Evolutionary conservation across 164 flowering plant species (phyloP).

Genomic region (Umbilicus rupestris): DNA sequence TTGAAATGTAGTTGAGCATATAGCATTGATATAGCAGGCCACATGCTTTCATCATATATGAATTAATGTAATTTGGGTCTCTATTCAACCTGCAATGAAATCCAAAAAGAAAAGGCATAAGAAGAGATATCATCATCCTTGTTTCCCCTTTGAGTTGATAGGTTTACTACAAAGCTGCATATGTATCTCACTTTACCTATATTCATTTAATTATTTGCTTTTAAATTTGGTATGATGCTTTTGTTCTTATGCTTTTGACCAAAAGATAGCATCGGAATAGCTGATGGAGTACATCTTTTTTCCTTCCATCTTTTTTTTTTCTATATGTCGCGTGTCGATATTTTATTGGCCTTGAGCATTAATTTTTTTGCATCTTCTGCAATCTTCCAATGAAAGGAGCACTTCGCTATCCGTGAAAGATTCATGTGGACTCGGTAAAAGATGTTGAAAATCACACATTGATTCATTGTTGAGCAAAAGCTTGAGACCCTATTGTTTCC

Average conservation of each 20-base stretch:
- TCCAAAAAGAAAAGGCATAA: conserved; percentile 18
- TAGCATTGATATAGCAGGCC: conserved; percentile 21
- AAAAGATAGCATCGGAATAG: conserved; percentile 2
- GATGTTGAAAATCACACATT: neutral
- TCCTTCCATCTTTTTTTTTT: neutral
- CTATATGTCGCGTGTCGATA: neutral
- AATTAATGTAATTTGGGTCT: conserved; percentile 9
- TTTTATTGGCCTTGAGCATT: neutral
- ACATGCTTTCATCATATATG: conserved; percentile 28
- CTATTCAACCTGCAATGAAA: conserved; percentile 17
- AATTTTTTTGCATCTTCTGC: neutral
- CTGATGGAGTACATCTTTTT: neutral
- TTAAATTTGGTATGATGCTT: neutral
- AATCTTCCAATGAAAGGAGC: neutral
- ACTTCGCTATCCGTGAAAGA: neutral
- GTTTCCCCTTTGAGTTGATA: conserved; percentile 15
- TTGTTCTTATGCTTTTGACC: neutral
- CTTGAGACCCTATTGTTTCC: neutral
- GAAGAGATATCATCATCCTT: conserved; percentile 23
- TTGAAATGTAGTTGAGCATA: conserved; percentile 13
- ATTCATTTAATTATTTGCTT: conserved; percentile 11
- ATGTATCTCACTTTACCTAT: neutral
- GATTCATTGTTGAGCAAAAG: neutral
- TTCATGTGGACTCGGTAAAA: neutral
- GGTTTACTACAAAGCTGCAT: conserved; percentile 10